Evolutionary conservation across 148 eudicot genomes (phyloP).

Genomic region (Vaccinium darrowii): DNA sequence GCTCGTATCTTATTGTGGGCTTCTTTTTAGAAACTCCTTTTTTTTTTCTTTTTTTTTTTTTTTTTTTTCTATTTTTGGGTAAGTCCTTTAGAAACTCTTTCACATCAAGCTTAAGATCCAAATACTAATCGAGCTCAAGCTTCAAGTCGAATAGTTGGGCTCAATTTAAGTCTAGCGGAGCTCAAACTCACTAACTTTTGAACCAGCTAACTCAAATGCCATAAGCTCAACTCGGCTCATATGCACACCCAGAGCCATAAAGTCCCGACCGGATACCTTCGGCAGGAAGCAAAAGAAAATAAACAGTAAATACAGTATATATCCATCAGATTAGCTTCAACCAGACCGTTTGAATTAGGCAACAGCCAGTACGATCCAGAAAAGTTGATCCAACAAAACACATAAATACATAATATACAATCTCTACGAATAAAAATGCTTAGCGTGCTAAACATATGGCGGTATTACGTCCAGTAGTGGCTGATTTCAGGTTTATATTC

Average conservation of each 20-base stretch:
- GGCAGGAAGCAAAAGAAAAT: neutral
- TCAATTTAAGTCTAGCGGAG: neutral
- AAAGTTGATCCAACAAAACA: neutral
- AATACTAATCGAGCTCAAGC: neutral
- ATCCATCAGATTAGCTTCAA: neutral
- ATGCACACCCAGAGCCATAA: neutral
- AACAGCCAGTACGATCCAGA: neutral
- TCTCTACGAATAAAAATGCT: neutral
- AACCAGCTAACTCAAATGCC: neutral
- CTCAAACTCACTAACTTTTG: neutral
- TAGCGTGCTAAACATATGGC: neutral
- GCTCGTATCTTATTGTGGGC: neutral
- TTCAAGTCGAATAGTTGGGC: neutral
- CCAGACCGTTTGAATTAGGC: neutral
- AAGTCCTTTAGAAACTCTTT: neutral
- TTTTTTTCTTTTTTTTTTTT: neutral
- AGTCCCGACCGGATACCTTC: neutral
- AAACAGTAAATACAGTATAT: neutral
- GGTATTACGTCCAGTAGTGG: neutral
- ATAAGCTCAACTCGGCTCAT: neutral
- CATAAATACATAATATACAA: too few species aligned
- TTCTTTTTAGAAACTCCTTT: neutral
- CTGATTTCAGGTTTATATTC: too few species aligned
- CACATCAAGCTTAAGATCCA: neutral
- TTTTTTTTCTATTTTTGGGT: too few species aligned